Evolutionary conservation across 371 early-diverging fungal species (phyloP).

Genomic region (Conidiobolus incongruus): DNA sequence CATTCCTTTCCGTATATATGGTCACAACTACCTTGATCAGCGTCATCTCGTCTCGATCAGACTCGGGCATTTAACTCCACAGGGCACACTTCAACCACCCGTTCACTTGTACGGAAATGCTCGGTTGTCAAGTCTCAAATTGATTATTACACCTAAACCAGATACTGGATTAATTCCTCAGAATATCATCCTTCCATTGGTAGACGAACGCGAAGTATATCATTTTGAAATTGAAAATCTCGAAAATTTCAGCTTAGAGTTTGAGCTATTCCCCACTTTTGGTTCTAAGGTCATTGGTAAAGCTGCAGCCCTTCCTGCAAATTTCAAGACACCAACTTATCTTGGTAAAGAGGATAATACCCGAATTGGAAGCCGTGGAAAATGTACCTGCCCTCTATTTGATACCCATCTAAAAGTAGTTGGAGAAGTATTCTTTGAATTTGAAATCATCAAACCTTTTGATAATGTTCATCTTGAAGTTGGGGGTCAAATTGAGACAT

Average conservation of each 20-base stretch:
- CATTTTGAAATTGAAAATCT: constrained; percentile 62
- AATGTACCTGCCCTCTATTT: constrained; percentile 43
- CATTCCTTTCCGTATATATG: constrained; percentile 87
- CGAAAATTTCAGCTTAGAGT: constrained; percentile 55
- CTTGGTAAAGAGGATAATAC: constrained; percentile 6
- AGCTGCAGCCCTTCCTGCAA: constrained; percentile 50
- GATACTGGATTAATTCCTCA: constrained; percentile 77
- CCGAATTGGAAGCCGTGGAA: constrained; percentile 15
- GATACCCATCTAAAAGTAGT: constrained; percentile 72
- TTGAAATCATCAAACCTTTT: constrained; percentile 67
- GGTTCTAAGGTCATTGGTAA: constrained; percentile 84
- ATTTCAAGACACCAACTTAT: constrained; percentile 20
- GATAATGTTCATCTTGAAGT: constrained; percentile 63
- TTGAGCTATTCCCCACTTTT: constrained; percentile 83
- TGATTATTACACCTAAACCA: constrained; percentile 43
- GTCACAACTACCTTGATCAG: constrained; percentile 80
- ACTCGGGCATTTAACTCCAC: constrained; percentile 15
- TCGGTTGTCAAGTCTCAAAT: constrained; percentile 31
- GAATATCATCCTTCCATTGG: constrained; percentile 69
- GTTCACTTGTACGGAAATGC: constrained; percentile 38
- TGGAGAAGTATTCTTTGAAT: constrained; percentile 69
- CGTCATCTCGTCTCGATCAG: constrained; percentile 57
- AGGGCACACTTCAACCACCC: constrained; percentile 14
- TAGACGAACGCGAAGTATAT: constrained; percentile 50
- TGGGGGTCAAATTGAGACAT: constrained; percentile 85